A percentile compares a stretch with the other conserved stretches of the same genome.
phyloP scores from a whole-genome alignment of 108 stramenopile species.

The Stephanodiscus triporus region DNA sequence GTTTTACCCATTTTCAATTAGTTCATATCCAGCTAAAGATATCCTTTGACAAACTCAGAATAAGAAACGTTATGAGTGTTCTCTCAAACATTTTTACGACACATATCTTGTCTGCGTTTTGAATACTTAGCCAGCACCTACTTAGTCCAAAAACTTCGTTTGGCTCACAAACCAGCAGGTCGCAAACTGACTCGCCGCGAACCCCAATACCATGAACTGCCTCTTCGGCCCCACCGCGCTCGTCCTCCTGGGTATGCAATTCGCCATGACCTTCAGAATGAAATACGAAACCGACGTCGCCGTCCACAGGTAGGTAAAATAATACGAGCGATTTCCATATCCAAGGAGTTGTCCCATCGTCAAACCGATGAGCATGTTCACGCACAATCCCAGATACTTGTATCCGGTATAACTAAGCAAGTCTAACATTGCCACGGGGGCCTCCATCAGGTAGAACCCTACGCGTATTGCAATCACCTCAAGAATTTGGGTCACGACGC shows the following conservation, averaged over 20 bases:
- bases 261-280: conserved; percentile 90
- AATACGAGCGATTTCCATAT: conserved; percentile 77
- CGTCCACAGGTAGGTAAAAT: conserved; percentile 83
- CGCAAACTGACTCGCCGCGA: conserved; percentile 84
- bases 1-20: neutral
- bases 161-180: conserved; percentile 91
- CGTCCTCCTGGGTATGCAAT: conserved; percentile 71
- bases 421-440: conserved; percentile 71
- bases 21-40: neutral
- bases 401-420: conserved; percentile 86
- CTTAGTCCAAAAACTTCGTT: conserved; percentile 76
- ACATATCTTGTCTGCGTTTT: neutral
- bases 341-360: conserved; percentile 60
- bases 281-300: conserved; percentile 81
- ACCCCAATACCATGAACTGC: conserved; percentile 86
- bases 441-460: conserved; percentile 90
- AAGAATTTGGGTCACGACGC: conserved; percentile 85
- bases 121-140: neutral
- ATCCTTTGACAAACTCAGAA: neutral
- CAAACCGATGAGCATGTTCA: conserved; percentile 82
- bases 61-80: neutral
- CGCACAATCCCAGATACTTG: conserved; percentile 85
- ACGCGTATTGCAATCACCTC: conserved; percentile 90
- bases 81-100: neutral
- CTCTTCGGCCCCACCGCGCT: conserved; percentile 77